Evolutionary conservation across 768 basidiomycete species (phyloP).

Genomic region (Leccinum subtestaceum): DNA sequence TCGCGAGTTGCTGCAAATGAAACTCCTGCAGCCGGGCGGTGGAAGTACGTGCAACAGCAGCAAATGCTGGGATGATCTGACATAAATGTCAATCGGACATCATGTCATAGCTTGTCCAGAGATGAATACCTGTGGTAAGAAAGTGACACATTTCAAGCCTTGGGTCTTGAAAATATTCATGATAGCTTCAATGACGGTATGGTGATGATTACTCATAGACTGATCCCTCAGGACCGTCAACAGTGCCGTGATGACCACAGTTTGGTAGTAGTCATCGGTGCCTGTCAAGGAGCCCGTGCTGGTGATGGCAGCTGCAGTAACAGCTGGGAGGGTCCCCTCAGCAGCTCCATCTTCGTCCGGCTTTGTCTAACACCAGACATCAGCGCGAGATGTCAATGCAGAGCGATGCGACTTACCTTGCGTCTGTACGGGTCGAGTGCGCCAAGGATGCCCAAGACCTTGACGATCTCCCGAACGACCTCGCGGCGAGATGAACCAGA

Average conservation of each 20-base stretch:
- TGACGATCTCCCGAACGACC: conserved; percentile 90
- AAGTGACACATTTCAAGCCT: conserved; percentile 92
- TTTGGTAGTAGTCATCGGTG: conserved; percentile 96
- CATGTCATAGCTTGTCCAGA: background rate
- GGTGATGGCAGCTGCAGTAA: conserved; percentile 66
- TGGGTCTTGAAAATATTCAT: conserved; percentile 99
- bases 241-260: conserved; percentile 87
- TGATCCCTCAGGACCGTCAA: conserved; percentile 87
- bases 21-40: conserved; percentile 85
- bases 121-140: conserved; percentile 77
- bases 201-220: conserved; percentile 80
- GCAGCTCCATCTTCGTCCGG: conserved; percentile 61
- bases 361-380: conserved; percentile 40
- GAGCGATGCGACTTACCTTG: conserved; percentile 55
- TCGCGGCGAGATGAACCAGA: conserved; percentile 73
- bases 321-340: conserved; percentile 58
- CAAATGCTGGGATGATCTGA: conserved; percentile 93
- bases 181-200: conserved; percentile 93
- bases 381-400: background rate
- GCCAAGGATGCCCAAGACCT: conserved; percentile 93
- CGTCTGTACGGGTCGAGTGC: conserved; percentile 94
- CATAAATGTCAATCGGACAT: conserved; percentile 9
- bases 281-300: conserved; percentile 58
- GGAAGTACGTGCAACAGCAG: conserved; percentile 79
- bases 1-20: conserved; percentile 92